A percentile compares a stretch with the other conserved stretches of the same genome.
Conservation (phyloP, 106 monocot genomes). For the Dendrobium catenatum region DNA sequence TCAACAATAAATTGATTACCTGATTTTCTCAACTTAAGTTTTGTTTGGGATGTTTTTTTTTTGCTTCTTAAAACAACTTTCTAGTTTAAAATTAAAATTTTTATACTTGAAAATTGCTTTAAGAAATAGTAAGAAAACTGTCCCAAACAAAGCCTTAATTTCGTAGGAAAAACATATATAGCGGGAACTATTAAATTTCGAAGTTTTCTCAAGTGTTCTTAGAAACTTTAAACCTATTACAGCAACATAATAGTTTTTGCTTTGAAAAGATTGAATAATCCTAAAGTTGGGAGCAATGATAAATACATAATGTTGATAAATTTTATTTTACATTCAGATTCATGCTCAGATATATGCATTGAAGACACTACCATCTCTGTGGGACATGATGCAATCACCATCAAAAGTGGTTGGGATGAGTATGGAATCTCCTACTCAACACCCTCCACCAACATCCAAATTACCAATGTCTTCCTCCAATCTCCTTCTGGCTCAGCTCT, state of each 20-base stretch:
- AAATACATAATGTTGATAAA: background rate
- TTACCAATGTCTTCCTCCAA: slow-evolving; percentile 41
- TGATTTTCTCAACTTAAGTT: too few species aligned
- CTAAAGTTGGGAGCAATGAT: background rate
- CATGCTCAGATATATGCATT: slow-evolving; percentile 65
- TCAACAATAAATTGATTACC: too few species aligned
- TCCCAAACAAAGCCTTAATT: background rate
- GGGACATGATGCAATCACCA: slow-evolving; percentile 57
- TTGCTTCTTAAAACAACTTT: too few species aligned
- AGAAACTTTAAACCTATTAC: background rate
- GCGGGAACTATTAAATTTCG: background rate
- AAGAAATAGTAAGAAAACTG: too few species aligned
- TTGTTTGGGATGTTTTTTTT: too few species aligned
- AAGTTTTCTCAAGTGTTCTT: background rate
- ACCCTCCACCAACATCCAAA: slow-evolving; percentile 49
- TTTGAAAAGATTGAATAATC: background rate
- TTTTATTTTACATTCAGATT: slow-evolving; percentile 42
- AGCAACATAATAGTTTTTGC: background rate
- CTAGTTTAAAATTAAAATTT: too few species aligned
- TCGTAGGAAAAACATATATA: background rate
- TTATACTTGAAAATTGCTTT: too few species aligned
- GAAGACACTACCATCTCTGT: slow-evolving; percentile 57
- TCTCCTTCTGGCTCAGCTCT: slow-evolving; percentile 51
- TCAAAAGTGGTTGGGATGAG: slow-evolving; percentile 92
- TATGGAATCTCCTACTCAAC: slow-evolving; percentile 60